Evolutionary conservation across 805 yeast genomes (phyloP).

Genomic region (Metschnikowia lunata): DNA sequence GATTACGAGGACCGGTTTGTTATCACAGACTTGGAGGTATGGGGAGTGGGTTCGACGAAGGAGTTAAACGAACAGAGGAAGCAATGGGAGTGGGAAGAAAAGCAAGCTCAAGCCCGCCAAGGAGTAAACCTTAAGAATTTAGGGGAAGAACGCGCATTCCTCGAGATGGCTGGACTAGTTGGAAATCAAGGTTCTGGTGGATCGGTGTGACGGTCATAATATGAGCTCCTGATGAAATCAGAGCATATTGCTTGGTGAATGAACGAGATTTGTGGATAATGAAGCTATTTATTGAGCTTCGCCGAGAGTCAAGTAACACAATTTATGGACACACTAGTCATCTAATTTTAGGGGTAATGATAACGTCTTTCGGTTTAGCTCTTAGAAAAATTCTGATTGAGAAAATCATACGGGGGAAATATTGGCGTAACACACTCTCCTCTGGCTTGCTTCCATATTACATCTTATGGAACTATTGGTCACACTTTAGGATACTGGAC

Average conservation of each 20-base stretch:
- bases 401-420: too few species aligned
- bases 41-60: slow-evolving; percentile 84
- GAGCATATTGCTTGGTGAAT: background rate
- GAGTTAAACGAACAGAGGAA: slow-evolving; percentile 73
- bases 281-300: background rate
- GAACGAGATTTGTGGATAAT: background rate
- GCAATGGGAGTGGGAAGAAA: slow-evolving; percentile 88
- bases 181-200: slow-evolving; percentile 48
- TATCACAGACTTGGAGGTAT: slow-evolving; percentile 77
- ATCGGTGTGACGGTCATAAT: slow-evolving; percentile 28
- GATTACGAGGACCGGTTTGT: slow-evolving; percentile 65
- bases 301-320: background rate
- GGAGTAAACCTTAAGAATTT: slow-evolving; percentile 58
- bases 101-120: slow-evolving; percentile 77
- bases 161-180: slow-evolving; percentile 75
- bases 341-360: too few species aligned
- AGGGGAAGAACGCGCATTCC: slow-evolving; percentile 78
- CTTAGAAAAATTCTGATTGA: too few species aligned
- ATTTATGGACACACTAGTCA: too few species aligned
- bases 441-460: too few species aligned
- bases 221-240: too few species aligned
- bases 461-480: too few species aligned
- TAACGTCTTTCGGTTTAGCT: too few species aligned
- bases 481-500: too few species aligned
- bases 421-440: too few species aligned